Conservation (phyloP, 148 eudicot species). For the Fagopyrum tataricum region DNA sequence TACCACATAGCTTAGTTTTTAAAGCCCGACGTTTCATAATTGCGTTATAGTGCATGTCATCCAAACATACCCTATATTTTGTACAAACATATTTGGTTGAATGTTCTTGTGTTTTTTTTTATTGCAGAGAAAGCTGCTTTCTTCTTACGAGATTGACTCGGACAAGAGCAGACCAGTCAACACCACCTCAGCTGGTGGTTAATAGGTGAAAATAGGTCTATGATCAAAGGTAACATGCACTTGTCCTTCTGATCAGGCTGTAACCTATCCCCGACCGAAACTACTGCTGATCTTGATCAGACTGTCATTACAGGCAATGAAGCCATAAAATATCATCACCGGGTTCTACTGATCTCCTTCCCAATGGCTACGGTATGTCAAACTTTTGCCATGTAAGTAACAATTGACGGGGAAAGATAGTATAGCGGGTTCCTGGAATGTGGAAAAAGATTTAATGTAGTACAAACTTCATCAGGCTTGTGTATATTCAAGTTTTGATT, state of each 20-base stretch:
- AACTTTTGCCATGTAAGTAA: constrained; percentile 5
- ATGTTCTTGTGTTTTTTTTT: constrained; percentile 12
- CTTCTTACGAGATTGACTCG: constrained; percentile 35
- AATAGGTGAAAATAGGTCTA: background rate
- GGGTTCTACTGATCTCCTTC: constrained; percentile 2
- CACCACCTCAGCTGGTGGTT: constrained; percentile 2
- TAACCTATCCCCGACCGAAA: background rate
- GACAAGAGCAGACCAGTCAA: constrained; percentile 20
- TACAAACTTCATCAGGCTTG: constrained; percentile 9
- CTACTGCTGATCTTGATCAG: background rate
- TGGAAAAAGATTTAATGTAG: constrained; percentile 3
- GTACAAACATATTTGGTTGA: background rate
- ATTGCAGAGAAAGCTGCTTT: constrained; percentile 39
- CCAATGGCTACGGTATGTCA: background rate
- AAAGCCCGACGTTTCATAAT: too few relatives aligned
- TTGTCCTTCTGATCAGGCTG: background rate
- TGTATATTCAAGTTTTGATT: constrained; percentile 10
- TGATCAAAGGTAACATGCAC: background rate
- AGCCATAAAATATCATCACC: background rate
- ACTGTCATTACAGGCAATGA: background rate
- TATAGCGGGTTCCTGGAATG: background rate
- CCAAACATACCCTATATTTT: background rate
- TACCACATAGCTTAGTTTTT: too few relatives aligned
- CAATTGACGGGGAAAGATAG: background rate
- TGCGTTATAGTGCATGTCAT: too few relatives aligned